Percentiles rank a stretch among this genome's conserved stretches.
Conservation (phyloP, 192 early-diverging fungal species). For the Backusella tarrabulga region DNA sequence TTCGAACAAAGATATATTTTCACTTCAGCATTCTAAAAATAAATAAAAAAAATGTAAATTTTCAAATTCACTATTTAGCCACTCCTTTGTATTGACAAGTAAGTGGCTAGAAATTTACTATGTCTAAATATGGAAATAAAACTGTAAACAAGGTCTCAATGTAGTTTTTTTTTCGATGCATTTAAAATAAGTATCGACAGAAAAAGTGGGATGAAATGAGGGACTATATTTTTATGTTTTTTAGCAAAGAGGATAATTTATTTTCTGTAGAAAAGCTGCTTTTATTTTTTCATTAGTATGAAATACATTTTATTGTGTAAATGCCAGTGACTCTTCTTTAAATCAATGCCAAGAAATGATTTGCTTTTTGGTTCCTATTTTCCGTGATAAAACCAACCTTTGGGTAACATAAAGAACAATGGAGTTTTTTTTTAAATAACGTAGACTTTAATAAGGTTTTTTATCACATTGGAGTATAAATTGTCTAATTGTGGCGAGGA, state of each 20-base stretch:
- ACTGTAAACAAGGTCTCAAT: too few species aligned
- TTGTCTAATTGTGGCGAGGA: not conserved
- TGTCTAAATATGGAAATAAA: not conserved
- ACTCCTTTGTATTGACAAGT: not conserved
- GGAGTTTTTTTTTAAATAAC: not conserved
- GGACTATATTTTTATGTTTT: not conserved
- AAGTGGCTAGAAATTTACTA: not conserved
- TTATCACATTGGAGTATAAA: not conserved
- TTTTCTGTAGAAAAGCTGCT: not conserved
- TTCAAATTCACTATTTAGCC: not conserved
- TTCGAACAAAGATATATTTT: too few species aligned
- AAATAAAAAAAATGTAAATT: too few species aligned
- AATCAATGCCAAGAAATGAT: not conserved
- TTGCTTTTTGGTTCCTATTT: not conserved
- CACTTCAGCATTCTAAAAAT: too few species aligned
- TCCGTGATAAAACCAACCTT: not conserved
- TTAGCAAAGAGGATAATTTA: not conserved
- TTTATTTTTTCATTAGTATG: not conserved
- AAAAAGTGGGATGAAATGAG: not conserved
- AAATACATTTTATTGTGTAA: not conserved
- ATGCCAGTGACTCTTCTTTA: not conserved
- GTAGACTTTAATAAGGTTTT: not conserved
- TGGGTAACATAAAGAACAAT: not conserved
- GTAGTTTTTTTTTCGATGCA: too few species aligned
- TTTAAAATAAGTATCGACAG: too few species aligned